phyloP scores from a whole-genome alignment of 1,284 basidiomycete genomes.

The Ustilago loliicola region DNA sequence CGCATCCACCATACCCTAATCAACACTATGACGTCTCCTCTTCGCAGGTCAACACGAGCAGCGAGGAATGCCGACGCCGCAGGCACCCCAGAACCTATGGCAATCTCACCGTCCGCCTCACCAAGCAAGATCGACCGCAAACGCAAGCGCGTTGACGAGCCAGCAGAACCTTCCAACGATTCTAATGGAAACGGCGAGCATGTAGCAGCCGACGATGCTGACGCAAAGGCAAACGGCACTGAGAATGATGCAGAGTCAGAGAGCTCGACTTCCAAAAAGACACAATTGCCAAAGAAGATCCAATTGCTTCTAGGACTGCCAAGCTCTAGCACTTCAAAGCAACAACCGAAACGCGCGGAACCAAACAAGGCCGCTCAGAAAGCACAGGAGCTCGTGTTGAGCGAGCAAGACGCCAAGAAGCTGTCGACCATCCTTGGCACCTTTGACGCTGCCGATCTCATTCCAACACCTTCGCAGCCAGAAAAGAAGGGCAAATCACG shows the following conservation, averaged over 20 bases:
- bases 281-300: slow-evolving; percentile 25
- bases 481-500: slow-evolving; percentile 24
- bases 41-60: slow-evolving; percentile 40
- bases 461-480: slow-evolving; percentile 1
- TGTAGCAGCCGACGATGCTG: neutral
- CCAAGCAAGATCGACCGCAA: slow-evolving; percentile 46
- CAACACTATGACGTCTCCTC: slow-evolving; percentile 32
- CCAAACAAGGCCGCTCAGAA: slow-evolving; percentile 10
- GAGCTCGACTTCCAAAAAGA: slow-evolving; percentile 2
- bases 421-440: slow-evolving; percentile 18
- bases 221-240: slow-evolving; percentile 4
- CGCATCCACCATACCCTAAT: neutral
- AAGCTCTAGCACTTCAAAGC: slow-evolving; percentile 9
- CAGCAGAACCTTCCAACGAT: slow-evolving; percentile 8
- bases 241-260: neutral
- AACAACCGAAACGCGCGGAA: neutral
- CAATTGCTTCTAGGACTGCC: slow-evolving; percentile 39
- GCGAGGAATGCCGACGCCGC: slow-evolving; percentile 34
- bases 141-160: slow-evolving; percentile 40
- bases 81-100: slow-evolving; percentile 39
- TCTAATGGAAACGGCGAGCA: slow-evolving; percentile 14
- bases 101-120: slow-evolving; percentile 30
- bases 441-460: slow-evolving; percentile 15
- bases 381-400: slow-evolving; percentile 26
- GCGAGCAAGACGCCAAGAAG: slow-evolving; percentile 31